Conservation (phyloP, 768 basidiomycete species). For the Pulveroboletus ravenelii region DNA sequence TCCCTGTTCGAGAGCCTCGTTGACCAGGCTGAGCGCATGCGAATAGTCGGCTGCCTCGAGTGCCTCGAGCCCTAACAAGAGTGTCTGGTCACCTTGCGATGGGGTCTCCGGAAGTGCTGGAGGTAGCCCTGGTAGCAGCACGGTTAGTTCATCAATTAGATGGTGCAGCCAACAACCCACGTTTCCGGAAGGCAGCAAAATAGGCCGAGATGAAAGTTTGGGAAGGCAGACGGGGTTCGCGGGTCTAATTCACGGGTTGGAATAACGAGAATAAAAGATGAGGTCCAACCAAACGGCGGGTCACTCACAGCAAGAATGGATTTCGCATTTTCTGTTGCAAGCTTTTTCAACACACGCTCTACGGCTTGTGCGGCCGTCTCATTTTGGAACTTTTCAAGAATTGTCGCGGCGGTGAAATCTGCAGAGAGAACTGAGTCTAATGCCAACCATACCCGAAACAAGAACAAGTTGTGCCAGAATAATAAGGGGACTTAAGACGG, state of each 20-base stretch:
- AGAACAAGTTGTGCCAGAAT: not conserved
- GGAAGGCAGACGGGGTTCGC: slow-evolving; percentile 82
- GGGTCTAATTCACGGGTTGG: slow-evolving; percentile 33
- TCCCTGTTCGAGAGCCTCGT: slow-evolving; percentile 84
- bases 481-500: slow-evolving; percentile 13
- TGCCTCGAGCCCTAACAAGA: slow-evolving; percentile 76
- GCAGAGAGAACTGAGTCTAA: not conserved
- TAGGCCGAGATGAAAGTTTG: slow-evolving; percentile 92
- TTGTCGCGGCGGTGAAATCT: slow-evolving; percentile 97
- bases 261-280: not conserved
- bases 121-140: slow-evolving; percentile 44
- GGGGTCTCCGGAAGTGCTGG: slow-evolving; percentile 72
- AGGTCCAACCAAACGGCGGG: not conserved
- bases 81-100: slow-evolving; percentile 76
- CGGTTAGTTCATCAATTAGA: slow-evolving; percentile 1
- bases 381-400: slow-evolving; percentile 90
- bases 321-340: slow-evolving; percentile 67
- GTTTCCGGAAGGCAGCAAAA: slow-evolving; percentile 92
- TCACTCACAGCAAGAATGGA: slow-evolving; percentile 63
- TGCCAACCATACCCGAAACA: not conserved
- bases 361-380: slow-evolving; percentile 72
- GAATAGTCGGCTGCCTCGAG: slow-evolving; percentile 79
- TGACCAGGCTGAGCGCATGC: slow-evolving; percentile 73
- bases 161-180: slow-evolving; percentile 40
- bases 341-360: slow-evolving; percentile 86